These are phyloP conservation scores for Populus nigra DNA, from an alignment of 345 rosid species.

Conservation along the genomic window DNA sequence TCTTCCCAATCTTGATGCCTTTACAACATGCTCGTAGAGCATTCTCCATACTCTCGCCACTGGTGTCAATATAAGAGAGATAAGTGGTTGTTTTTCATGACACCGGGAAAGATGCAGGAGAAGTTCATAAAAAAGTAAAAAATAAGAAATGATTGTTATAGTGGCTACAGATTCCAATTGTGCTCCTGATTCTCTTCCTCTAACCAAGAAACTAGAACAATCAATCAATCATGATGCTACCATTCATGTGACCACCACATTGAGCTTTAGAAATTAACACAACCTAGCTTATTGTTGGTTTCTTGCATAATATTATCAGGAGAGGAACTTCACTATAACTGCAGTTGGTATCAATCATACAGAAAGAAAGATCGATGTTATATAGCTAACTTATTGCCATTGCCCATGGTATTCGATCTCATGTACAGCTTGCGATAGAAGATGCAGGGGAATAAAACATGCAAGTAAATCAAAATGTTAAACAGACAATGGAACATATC, in stretches of 20 bases:
- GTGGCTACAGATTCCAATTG: not conserved
- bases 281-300: not conserved
- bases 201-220: not conserved
- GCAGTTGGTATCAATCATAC: too few relatives aligned
- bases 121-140: not conserved
- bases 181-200: not conserved
- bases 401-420: not conserved
- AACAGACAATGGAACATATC: not conserved
- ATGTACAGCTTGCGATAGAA: not conserved
- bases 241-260: not conserved
- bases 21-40: constrained; percentile 98
- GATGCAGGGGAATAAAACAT: not conserved
- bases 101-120: not conserved
- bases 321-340: not conserved
- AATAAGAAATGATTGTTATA: not conserved
- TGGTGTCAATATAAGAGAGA: constrained; percentile 28
- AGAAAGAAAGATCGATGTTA: not conserved
- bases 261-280: not conserved
- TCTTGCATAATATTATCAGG: not conserved
- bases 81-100: constrained; percentile 1
- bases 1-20: constrained; percentile 95
- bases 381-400: not conserved
- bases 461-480: not conserved
- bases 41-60: constrained; percentile 99
- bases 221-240: not conserved